Base-by-base conservation (phyloP, 768 basidiomycete species). In the Lactarius akahatsu region DNA sequence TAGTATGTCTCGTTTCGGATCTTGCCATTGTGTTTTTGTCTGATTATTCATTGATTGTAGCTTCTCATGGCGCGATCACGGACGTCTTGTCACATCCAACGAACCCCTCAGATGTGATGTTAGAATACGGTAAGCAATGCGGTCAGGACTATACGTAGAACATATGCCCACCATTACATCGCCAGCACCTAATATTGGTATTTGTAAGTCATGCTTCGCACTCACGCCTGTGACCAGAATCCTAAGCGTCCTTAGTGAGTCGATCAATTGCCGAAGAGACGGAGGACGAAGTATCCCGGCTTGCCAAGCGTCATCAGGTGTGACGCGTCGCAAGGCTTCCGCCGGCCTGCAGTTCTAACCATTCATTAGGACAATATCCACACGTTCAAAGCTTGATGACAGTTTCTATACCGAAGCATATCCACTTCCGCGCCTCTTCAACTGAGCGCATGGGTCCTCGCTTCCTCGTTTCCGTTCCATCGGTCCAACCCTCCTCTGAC, bases 121-220 rank as follows among this genome's bases (percentile, higher is more conserved):
- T 62, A 11, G 61, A 62, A 38, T 62, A 62, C 36, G 38, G 61
- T 62, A 43, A 26, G 54, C 11, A 11, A 26, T 9, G 16, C 5
- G 16, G 38, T 43, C 15, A n/a, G 18, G 15, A 18, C 15, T 26
- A 3, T 2, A 41, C 11, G 11, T 32, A 7, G 38, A 41, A 26
- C 30, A 11, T 8, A 13, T 7, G 28, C 54, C 56, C 26, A 62
- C 23, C 11, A n/a, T 54, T 3, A 23, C 36, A 15, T 32, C 23
- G 4, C 30, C 54, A 62, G 61, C 61, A 26, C 61, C 61, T 28
- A 62, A 62, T 56, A 62, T 62, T 28, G 61, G 61, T 18, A 62
- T 62, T 56, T 40, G 61, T 62, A 20, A 54, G 61, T 62, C 30
- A 15, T 56, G 13, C n/a, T 10, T 28, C 15, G 3, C 38, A 32